Evolutionary conservation across 2,329 filamentous ascomycete species (phyloP), one percentile per base, ranked within the genome.

Genomic region (Colletotrichum tropicicola): DNA sequence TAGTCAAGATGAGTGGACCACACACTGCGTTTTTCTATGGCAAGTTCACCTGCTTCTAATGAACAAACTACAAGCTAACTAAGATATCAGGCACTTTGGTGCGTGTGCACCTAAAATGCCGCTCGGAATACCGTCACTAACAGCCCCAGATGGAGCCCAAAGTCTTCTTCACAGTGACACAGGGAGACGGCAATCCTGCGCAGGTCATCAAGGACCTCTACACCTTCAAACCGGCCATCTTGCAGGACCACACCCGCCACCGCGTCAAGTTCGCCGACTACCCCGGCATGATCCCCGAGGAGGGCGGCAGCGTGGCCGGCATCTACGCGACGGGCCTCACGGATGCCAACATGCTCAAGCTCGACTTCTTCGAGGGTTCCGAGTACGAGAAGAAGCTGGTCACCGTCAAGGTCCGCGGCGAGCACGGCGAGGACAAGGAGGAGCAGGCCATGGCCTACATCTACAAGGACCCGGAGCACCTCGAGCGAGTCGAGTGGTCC

Each of bases 401-500:
- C 25, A 77, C 74, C 25, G 84, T 92, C 6, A 87, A 85, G 74
- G 70, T 74, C 10, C 74, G 74, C 47, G 72, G 77, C 5, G 77
- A 77, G 13, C 72, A 77, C 37, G 62, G 62, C 19, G 21, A 23
- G n/a, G 73, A 80, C 43, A 73, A 83, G 51, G 79, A 83, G 68
- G 82, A 85, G 53, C 77, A 82, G 65, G 85, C 89, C 3, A 81
- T 85, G 54, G 88, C 88, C 12, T 94, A 94, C 74, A 84, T 94
- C 5, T 94, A 86, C 77, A 80, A 82, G 45, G 68, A 80, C 1
- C 75, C 79, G 15, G 69, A 77, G 0, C 37, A 72, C 0, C 79
- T 98, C 17, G 93, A 97, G 76, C 82, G 86, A 30, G 78, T 81
- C 21, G 94, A 97, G 76, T 98, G 95, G 95, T 92, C 97, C 75